A percentile compares a stretch with the other conserved stretches of the same genome.
Evolutionary conservation across 768 basidiomycete species (phyloP).

Genomic region (Leucosporidium yakuticum): DNA sequence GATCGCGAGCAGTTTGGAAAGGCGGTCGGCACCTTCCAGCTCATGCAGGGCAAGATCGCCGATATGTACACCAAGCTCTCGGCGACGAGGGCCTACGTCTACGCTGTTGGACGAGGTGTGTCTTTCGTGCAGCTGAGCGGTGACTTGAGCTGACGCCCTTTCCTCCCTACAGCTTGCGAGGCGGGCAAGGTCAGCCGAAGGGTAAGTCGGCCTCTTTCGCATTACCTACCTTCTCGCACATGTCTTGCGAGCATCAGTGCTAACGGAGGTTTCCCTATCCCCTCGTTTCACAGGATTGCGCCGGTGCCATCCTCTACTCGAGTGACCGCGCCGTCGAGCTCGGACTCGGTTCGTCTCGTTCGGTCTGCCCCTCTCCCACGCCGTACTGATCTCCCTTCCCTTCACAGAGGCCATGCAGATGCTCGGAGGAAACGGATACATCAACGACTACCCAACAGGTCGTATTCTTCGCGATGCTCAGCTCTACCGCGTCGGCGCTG

Average conservation of each 20-base stretch:
- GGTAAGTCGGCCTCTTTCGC: constrained; percentile 29
- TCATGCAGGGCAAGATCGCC: constrained; percentile 76
- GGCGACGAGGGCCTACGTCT: constrained; percentile 82
- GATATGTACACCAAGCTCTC: constrained; percentile 63
- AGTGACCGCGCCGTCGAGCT: constrained; percentile 89
- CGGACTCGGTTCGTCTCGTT: constrained; percentile 48
- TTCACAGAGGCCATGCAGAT: constrained; percentile 19
- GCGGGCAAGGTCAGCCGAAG: constrained; percentile 41
- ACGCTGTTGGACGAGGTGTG: constrained; percentile 78
- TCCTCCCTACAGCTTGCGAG: constrained; percentile 28
- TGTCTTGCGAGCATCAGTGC: not conserved
- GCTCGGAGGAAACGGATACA: constrained; percentile 76
- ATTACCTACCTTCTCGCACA: too few relatives aligned
- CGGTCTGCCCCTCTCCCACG: not conserved
- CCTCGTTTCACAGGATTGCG: constrained; percentile 64
- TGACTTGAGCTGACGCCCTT: not conserved
- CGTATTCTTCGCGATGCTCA: constrained; percentile 79
- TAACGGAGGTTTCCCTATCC: not conserved
- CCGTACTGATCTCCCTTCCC: constrained; percentile 11
- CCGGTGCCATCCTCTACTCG: constrained; percentile 87
- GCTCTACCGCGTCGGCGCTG: constrained; percentile 91
- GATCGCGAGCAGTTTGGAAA: constrained; percentile 85
- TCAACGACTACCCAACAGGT: constrained; percentile 83
- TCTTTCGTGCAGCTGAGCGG: constrained; percentile 16
- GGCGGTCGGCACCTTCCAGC: constrained; percentile 80